Percentiles rank a stretch among this genome's conserved stretches.
phyloP scores from a whole-genome alignment of 2,329 filamentous ascomycete species.

The Epichloe brachyelytri region DNA sequence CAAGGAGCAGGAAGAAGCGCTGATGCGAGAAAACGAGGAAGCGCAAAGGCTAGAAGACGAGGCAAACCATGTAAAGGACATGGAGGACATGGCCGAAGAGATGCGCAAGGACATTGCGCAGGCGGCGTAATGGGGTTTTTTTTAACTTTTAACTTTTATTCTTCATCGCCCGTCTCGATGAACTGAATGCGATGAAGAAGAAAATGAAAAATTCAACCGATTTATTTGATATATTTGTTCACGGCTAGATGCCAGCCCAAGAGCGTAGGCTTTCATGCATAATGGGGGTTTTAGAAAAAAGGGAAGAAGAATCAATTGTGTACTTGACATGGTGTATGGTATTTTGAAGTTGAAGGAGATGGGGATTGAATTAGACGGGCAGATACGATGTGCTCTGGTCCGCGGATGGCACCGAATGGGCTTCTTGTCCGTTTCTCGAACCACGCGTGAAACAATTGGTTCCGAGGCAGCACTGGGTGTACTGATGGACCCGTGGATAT shows the following conservation, averaged over 20 bases:
- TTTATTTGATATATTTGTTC: background rate
- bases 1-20: slow-evolving; percentile 36
- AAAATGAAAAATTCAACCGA: background rate
- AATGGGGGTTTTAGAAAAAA: background rate
- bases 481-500: no score
- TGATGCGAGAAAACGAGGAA: slow-evolving; percentile 41
- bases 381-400: no score
- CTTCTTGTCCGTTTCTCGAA: no score
- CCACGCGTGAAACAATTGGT: no score
- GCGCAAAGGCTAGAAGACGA: slow-evolving; percentile 39
- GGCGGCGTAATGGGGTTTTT: slow-evolving; percentile 4
- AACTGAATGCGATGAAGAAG: background rate
- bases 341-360: no score
- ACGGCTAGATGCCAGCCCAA: background rate
- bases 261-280: background rate
- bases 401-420: no score
- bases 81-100: slow-evolving; percentile 13
- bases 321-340: no score
- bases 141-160: background rate
- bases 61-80: slow-evolving; percentile 18
- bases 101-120: slow-evolving; percentile 13
- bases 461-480: no score
- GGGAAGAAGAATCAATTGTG: no score
- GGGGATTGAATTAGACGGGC: no score
- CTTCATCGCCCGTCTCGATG: background rate